Evolutionary conservation across 2,329 filamentous ascomycete species (phyloP), one percentile per base, ranked within the genome.

Genomic region (Neonectria sp.): DNA sequence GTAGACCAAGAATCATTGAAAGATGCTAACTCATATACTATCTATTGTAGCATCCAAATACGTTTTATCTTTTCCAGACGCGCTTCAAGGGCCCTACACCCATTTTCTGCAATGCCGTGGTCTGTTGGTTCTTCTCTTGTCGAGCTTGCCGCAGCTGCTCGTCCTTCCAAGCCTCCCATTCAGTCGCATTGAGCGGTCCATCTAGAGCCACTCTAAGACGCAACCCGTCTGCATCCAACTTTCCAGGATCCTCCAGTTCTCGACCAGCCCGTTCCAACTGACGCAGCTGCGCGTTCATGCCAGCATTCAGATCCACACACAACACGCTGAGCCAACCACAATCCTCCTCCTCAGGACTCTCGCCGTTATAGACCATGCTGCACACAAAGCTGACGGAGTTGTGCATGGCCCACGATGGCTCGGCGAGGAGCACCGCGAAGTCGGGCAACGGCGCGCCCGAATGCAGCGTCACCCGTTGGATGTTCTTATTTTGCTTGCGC

Each of bases 311-410:
- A 9, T 63, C 13, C 2, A 24, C 33, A 46, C 67, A 69, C 35
- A 37, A 55, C 15, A 61, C 60, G 27, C n/a, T 55, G 33, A 59
- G 3, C 43, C 45, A 27, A 6, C 46, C 43, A 2, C 13, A 31
- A n/a, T n/a, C n/a, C n/a, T n/a, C n/a, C 7, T 40, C 29, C 11
- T 43, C 45, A 7, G 53, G 15, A n/a, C 25, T 6, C 11, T 58
- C 59, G 25, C 46, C 29, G 6, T 21, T 13, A 31, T 57, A 63
- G 35, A 40, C 29, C 51, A 60, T 56, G 24, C 55, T 25, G 12
- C 60, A 68, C 17, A 57, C 59, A 7, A 68, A 63, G 15, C 45
- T 55, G 31, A 60, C 21, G 6, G 55, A 35, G 9, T 48, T 66
- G 27, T 57, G 24, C 45, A 29, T 17, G 11, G 11, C 43, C 59